Conservation (phyloP, 257 asterid species). For the Mentha longifolia region DNA sequence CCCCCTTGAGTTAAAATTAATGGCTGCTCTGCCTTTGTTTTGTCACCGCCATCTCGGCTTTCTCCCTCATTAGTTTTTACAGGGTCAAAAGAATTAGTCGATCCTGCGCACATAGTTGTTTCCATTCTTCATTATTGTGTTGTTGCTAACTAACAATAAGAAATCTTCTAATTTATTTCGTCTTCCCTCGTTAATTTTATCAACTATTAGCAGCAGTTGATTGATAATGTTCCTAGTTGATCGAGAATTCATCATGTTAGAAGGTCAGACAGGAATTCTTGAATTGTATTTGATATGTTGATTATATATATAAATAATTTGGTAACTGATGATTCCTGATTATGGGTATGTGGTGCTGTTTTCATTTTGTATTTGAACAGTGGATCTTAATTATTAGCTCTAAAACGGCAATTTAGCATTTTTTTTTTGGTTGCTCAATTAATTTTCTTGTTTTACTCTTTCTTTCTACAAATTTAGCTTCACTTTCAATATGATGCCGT, state of each 20-base stretch:
- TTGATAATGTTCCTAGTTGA: not conserved
- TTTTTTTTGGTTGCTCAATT: too few species aligned
- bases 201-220: not conserved
- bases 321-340: not conserved
- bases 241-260: not conserved
- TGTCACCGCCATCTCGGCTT: conserved; percentile 42
- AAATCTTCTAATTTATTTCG: conserved; percentile 26
- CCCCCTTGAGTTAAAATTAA: conserved; percentile 23
- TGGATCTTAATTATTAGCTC: too few species aligned
- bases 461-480: too few species aligned
- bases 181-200: not conserved
- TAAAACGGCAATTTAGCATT: too few species aligned
- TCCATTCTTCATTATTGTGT: conserved; percentile 36
- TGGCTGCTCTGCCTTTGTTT: conserved; percentile 47
- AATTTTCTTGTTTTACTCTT: too few species aligned
- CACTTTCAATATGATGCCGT: too few species aligned
- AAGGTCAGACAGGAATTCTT: not conserved
- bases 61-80: conserved; percentile 19
- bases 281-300: not conserved
- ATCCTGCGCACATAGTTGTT: conserved; percentile 34
- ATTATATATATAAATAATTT: not conserved
- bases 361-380: not conserved
- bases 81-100: conserved; percentile 36
- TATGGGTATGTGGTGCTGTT: not conserved
- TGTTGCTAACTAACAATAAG: conserved; percentile 38